Conservation (phyloP, 139 green algal species). For the Zygnema circumcarinatum region DNA sequence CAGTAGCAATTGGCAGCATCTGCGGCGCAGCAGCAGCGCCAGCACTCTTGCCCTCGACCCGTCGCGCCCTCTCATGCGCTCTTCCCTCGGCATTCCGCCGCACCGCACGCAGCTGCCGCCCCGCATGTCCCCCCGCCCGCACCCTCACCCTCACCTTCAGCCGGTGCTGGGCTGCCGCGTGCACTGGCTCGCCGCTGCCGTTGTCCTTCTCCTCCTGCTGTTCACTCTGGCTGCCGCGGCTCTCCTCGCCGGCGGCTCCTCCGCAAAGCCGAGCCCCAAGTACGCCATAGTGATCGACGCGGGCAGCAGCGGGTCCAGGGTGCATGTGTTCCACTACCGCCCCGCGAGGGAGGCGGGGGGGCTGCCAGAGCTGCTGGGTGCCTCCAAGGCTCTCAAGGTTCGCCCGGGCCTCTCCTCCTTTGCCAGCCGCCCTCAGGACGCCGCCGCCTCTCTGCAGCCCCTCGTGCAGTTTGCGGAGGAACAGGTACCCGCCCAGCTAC, state of each 20-base stretch:
- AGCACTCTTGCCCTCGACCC: neutral
- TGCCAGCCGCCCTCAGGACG: neutral
- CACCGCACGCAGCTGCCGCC: constrained; percentile 26
- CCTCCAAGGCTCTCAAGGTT: constrained; percentile 44
- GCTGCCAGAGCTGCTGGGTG: constrained; percentile 2
- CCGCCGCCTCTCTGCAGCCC: neutral
- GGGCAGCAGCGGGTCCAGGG: constrained; percentile 42
- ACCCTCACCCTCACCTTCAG: neutral
- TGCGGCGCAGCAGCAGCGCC: neutral
- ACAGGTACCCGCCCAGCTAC: neutral
- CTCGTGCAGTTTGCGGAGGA: constrained; percentile 5
- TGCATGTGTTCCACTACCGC: constrained; percentile 49
- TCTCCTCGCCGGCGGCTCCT: neutral
- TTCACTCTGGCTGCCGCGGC: neutral
- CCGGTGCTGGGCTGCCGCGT: neutral
- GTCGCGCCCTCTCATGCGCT: constrained; percentile 22
- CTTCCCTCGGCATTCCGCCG: constrained; percentile 12
- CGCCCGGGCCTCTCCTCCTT: constrained; percentile 45
- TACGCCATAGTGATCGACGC: constrained; percentile 54
- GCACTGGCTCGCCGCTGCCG: neutral
- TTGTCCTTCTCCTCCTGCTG: neutral
- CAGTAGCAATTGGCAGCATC: neutral
- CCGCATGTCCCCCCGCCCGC: neutral
- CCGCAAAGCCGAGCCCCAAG: neutral
- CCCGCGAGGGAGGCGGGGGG: neutral